Evolutionary conservation across 1,284 basidiomycete genomes (phyloP), one percentile per base, ranked within the genome.

Genomic region (Earliella scabrosa): DNA sequence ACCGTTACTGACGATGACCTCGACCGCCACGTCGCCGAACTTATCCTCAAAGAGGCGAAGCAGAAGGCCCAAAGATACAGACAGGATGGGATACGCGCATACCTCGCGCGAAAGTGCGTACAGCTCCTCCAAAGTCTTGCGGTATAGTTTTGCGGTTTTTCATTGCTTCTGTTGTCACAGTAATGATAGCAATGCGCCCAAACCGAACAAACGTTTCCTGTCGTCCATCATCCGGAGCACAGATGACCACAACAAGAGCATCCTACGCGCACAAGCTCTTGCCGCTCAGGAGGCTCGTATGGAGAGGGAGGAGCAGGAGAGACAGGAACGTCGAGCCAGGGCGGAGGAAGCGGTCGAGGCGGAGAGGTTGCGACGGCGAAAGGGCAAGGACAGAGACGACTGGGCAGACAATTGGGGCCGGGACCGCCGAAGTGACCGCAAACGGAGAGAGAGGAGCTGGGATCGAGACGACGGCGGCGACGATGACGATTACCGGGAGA

Each of bases 191-290:
- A 90, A 87, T 66, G 87, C 83, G 1, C 92, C 92, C 0, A 86
- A 83, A 64, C 73, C 95, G n/a, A 97, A 97, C 76, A 97, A 96
- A 69, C 89, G 93, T 1, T 97, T 97, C 72, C 77, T 97, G 20
- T 84, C 87, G 0, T 88, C 89, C 23, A 93, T 97, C 57, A 95
- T 97, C 52, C 85, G 87, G 58, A 93, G 83, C 60, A 96, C 95
- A 3, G 94, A 95, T 68, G 93, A 95, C 54, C 95, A 97, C 70
- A 97, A 97, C 71, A 86, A 87, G 71, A 86, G 90, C 13, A 77
- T 97, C 18, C 75, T 95, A 9, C 82, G 86, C 39, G 82, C 88
- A 18, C 93, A 97, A 72, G 87, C 89, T 0, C 73, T 82, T 18
- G 86, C 88, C 27, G 91, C 91, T 0, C 78, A 88, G 60, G 88